These are phyloP conservation scores for Coemansia guatemalensis DNA, from an alignment of 192 early-diverging fungal species.

Conservation along the genomic window DNA sequence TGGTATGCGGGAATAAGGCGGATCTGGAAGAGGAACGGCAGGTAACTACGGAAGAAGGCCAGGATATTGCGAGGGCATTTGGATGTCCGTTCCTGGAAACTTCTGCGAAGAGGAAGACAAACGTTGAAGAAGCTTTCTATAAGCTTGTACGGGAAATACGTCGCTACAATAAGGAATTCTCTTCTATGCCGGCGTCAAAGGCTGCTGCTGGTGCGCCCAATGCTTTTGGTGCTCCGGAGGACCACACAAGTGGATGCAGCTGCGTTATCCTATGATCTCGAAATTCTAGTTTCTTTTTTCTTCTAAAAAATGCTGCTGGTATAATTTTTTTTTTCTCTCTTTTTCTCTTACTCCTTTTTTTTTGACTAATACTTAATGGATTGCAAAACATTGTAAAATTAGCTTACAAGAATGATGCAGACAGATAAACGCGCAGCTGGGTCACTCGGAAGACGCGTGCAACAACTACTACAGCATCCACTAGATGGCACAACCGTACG, in stretches of 20 bases:
- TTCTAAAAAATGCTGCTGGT: constrained; percentile 2
- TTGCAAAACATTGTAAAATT: no score
- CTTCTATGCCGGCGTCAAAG: constrained; percentile 42
- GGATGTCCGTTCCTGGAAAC: constrained; percentile 85
- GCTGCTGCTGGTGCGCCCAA: constrained; percentile 5
- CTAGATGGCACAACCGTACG: constrained; percentile 29
- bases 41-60: constrained; percentile 78
- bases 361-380: neutral
- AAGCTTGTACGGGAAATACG: constrained; percentile 84
- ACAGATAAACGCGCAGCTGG: constrained; percentile 14
- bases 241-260: constrained; percentile 55
- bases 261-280: constrained; percentile 64
- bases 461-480: constrained; percentile 32
- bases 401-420: constrained; percentile 4
- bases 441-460: constrained; percentile 37
- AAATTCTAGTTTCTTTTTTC: constrained; percentile 6
- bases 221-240: constrained; percentile 43
- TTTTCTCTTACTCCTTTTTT: neutral
- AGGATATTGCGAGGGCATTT: constrained; percentile 74
- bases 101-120: constrained; percentile 81
- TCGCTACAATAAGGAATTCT: constrained; percentile 73
- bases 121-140: constrained; percentile 92
- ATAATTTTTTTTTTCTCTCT: constrained; percentile 4
- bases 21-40: constrained; percentile 82
- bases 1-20: constrained; percentile 93